Conservation (phyloP, 345 rosid species). For the Excoecaria agallocha region DNA sequence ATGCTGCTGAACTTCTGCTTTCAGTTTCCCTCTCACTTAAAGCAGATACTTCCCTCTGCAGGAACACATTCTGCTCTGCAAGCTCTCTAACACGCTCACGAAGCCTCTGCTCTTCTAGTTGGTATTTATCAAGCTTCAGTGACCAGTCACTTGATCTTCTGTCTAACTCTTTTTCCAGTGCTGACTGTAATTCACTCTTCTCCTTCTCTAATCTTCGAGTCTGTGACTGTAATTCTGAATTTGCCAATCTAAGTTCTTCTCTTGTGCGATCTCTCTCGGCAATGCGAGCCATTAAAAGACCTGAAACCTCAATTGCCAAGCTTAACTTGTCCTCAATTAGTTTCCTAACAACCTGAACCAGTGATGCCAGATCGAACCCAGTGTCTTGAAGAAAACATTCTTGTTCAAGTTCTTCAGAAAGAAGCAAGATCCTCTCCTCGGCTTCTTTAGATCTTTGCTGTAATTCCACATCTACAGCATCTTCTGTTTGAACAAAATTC, state of each 20-base stretch:
- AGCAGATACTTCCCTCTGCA: conserved; percentile 78
- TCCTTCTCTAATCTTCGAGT: conserved; percentile 67
- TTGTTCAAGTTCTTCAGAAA: conserved; percentile 67
- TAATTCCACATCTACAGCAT: conserved; percentile 51
- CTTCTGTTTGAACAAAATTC: conserved; percentile 39
- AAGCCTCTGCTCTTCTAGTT: conserved; percentile 81
- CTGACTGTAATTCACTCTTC: conserved; percentile 70
- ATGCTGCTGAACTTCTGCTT: conserved; percentile 48
- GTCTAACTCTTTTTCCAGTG: conserved; percentile 90
- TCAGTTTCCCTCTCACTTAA: conserved; percentile 68
- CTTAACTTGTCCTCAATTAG: conserved; percentile 62
- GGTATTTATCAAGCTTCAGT: conserved; percentile 74
- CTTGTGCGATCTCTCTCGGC: conserved; percentile 58
- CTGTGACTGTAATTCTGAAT: conserved; percentile 54
- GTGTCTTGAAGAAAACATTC: conserved; percentile 50
- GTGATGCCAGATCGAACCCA: conserved; percentile 58
- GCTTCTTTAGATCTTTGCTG: conserved; percentile 65
- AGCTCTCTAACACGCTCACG: conserved; percentile 94
- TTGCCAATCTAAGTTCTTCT: conserved; percentile 57
- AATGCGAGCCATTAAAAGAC: conserved; percentile 58
- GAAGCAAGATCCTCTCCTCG: conserved; percentile 58
- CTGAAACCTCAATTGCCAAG: conserved; percentile 71
- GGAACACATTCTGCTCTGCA: conserved; percentile 92
- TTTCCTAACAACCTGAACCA: conserved; percentile 56
- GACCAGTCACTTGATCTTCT: conserved; percentile 97